A percentile compares a stretch with the other conserved stretches of the same genome.
phyloP scores from a whole-genome alignment of 768 basidiomycete genomes.

The Thelephora aurantiotincta region DNA sequence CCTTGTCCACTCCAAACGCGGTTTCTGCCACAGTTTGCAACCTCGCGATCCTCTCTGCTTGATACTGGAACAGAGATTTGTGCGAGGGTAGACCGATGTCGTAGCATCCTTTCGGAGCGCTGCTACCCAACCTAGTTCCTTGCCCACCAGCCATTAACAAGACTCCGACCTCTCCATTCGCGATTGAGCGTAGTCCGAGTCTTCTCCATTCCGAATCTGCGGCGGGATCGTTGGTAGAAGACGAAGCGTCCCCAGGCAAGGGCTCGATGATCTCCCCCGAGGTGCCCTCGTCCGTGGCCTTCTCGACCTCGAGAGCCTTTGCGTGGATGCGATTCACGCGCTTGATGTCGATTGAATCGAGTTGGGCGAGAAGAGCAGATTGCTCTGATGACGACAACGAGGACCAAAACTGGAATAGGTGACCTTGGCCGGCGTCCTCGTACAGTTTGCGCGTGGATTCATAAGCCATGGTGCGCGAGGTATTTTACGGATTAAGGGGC shows the following conservation, averaged over 20 bases:
- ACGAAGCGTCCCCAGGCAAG: constrained; percentile 62
- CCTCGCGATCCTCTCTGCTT: constrained; percentile 89
- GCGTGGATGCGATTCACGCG: constrained; percentile 84
- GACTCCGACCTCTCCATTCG: constrained; percentile 78
- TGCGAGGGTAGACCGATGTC: constrained; percentile 90
- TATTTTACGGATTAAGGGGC: neutral
- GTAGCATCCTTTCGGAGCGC: constrained; percentile 94
- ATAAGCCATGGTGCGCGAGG: constrained; percentile 34
- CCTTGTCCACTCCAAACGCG: constrained; percentile 32
- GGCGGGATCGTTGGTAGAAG: constrained; percentile 34
- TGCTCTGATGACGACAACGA: constrained; percentile 54
- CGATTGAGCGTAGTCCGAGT: constrained; percentile 70
- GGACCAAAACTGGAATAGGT: constrained; percentile 82
- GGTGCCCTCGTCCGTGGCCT: constrained; percentile 26
- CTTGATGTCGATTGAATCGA: constrained; percentile 69
- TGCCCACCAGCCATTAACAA: constrained; percentile 97
- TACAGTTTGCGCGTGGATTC: constrained; percentile 50
- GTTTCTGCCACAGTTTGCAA: constrained; percentile 66
- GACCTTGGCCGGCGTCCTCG: constrained; percentile 71
- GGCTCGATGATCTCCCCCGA: constrained; percentile 55
- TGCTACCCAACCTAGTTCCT: constrained; percentile 86
- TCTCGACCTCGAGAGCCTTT: constrained; percentile 60
- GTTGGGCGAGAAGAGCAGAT: constrained; percentile 48
- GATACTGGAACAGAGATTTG: constrained; percentile 91
- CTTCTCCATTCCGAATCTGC: constrained; percentile 64